These are phyloP conservation scores for Meyerozyma athensensis DNA, from an alignment of 1,139 yeast genomes.

Conservation along the genomic window DNA sequence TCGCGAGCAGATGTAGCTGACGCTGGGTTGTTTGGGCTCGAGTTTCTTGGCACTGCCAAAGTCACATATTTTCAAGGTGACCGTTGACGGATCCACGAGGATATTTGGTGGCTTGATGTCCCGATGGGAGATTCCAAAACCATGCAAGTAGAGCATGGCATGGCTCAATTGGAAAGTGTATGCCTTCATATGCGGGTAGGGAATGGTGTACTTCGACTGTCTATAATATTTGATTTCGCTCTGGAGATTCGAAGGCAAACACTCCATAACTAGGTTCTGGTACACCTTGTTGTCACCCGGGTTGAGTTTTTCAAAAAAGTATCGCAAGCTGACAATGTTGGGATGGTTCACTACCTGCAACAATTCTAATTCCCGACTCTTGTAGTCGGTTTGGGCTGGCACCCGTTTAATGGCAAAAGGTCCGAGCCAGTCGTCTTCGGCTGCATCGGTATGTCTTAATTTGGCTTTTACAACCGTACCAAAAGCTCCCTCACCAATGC, in stretches of 20 bases:
- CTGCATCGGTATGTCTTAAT: slow-evolving; percentile 32
- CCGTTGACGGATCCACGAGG: slow-evolving; percentile 63
- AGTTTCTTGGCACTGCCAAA: slow-evolving; percentile 78
- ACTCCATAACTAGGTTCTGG: slow-evolving; percentile 81
- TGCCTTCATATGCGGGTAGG: slow-evolving; percentile 69
- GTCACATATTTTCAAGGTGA: slow-evolving; percentile 70
- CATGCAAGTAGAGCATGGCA: slow-evolving; percentile 77
- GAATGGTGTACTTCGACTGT: slow-evolving; percentile 57
- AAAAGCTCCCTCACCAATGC: slow-evolving; percentile 81
- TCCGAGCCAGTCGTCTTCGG: slow-evolving; percentile 50
- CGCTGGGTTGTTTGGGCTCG: slow-evolving; percentile 70
- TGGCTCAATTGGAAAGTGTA: slow-evolving; percentile 78
- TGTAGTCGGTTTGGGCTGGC: slow-evolving; percentile 82
- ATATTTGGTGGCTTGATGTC: slow-evolving; percentile 81
- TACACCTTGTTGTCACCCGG: slow-evolving; percentile 56
- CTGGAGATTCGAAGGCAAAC: slow-evolving; percentile 75
- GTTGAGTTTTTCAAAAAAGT: slow-evolving; percentile 62
- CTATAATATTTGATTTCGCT: slow-evolving; percentile 68
- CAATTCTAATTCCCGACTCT: slow-evolving; percentile 73
- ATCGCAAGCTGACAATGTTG: slow-evolving; percentile 63
- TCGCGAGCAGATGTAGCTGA: slow-evolving; percentile 74
- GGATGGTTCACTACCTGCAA: slow-evolving; percentile 74
- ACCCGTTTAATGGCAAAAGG: slow-evolving; percentile 81
- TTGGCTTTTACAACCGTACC: slow-evolving; percentile 80
- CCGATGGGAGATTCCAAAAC: slow-evolving; percentile 74